A percentile compares a stretch with the other conserved stretches of the same genome.
Conservation (phyloP, 345 rosid genomes). For the Aurinia saxatilis region DNA sequence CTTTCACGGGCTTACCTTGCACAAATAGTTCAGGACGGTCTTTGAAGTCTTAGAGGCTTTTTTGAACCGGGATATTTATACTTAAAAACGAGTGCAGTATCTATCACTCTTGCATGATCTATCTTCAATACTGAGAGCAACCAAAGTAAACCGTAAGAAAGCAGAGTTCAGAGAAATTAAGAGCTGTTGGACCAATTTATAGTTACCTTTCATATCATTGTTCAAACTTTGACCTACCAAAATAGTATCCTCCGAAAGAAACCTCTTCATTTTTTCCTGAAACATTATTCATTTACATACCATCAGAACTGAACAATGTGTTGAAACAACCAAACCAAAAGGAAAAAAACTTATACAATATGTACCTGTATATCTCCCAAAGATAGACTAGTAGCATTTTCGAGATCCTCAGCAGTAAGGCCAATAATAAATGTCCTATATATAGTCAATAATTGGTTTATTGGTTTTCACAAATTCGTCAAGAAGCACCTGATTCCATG, state of each 20-base stretch:
- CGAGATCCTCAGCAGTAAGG: conserved; percentile 46
- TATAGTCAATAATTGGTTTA: conserved; percentile 56
- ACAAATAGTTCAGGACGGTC: no score
- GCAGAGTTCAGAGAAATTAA: neutral
- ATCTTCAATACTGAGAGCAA: conserved; percentile 55
- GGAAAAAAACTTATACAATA: neutral
- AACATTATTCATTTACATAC: neutral
- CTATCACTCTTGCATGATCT: conserved; percentile 68
- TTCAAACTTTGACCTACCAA: conserved; percentile 69
- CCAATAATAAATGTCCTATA: conserved; percentile 72
- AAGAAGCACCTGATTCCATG: conserved; percentile 55
- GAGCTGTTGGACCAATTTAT: neutral
- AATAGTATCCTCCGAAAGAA: conserved; percentile 50
- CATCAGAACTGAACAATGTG: neutral
- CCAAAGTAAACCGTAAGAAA: conserved; percentile 7
- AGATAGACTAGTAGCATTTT: conserved; percentile 37
- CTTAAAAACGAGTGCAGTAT: conserved; percentile 67
- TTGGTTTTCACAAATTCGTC: conserved; percentile 57
- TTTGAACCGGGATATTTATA: conserved; percentile 29
- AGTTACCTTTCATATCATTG: conserved; percentile 57
- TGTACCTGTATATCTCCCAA: conserved; percentile 44
- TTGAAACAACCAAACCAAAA: neutral
- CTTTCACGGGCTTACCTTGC: no score
- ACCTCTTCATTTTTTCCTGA: conserved; percentile 58
- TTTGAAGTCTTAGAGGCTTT: conserved; percentile 4